Percentiles rank a stretch among this genome's conserved stretches.
Conservation (phyloP, 2,329 filamentous ascomycete species). For the Phoma sp. region DNA sequence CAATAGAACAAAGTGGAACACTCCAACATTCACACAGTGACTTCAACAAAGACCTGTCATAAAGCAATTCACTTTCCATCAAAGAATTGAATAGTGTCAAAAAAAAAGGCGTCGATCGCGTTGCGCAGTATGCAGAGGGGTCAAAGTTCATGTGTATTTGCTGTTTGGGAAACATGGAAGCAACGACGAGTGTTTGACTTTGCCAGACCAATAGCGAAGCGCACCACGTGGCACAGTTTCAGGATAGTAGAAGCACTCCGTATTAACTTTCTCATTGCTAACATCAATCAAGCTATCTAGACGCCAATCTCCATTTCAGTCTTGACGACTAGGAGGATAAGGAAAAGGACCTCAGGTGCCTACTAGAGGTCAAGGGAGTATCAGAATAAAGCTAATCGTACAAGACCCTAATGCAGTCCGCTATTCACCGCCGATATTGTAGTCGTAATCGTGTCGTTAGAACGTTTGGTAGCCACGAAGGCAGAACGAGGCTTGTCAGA, state of each 20-base stretch:
- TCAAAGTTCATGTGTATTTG: too few relatives aligned
- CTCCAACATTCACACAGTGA: neutral
- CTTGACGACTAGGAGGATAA: slow-evolving; percentile 18
- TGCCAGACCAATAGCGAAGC: neutral
- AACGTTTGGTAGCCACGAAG: slow-evolving; percentile 19
- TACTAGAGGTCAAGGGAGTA: slow-evolving; percentile 29
- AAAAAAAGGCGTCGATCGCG: too few relatives aligned
- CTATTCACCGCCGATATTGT: slow-evolving; percentile 25
- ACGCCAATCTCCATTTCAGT: slow-evolving; percentile 22
- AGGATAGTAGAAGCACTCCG: neutral
- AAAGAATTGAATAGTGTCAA: too few relatives aligned
- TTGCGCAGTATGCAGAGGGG: too few relatives aligned
- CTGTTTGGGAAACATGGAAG: too few relatives aligned
- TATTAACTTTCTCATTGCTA: slow-evolving; percentile 27
- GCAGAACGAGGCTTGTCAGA: slow-evolving; percentile 24
- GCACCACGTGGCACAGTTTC: neutral
- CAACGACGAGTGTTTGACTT: neutral
- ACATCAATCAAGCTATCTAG: slow-evolving; percentile 26
- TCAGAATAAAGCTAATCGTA: slow-evolving; percentile 34
- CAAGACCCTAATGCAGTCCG: slow-evolving; percentile 23
- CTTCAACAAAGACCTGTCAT: neutral
- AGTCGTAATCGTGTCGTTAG: slow-evolving; percentile 33
- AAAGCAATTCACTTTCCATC: too few relatives aligned
- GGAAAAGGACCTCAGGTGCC: slow-evolving; percentile 24
- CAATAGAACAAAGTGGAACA: neutral